These are phyloP conservation scores for Xanthoconium purpureum DNA, from an alignment of 768 basidiomycete species.

Conservation along the genomic window DNA sequence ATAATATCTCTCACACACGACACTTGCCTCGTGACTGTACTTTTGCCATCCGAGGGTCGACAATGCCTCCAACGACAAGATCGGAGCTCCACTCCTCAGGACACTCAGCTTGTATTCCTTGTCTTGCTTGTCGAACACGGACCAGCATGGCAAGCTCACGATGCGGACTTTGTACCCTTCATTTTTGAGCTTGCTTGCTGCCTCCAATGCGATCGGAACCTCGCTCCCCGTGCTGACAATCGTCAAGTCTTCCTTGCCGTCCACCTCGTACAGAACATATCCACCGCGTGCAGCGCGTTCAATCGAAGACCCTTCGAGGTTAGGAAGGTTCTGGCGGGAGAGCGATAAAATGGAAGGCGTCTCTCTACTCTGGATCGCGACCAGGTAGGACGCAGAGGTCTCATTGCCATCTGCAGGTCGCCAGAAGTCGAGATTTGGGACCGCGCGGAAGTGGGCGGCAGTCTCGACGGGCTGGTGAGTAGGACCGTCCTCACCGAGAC, in stretches of 20 bases:
- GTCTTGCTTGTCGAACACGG: conserved; percentile 80
- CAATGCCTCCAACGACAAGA: conserved; percentile 86
- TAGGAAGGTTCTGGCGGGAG: conserved; percentile 89
- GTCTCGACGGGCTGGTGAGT: conserved; percentile 96
- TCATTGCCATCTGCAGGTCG: conserved; percentile 95
- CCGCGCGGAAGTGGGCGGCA: conserved; percentile 79
- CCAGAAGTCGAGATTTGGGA: conserved; percentile 91
- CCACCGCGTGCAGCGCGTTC: conserved; percentile 82
- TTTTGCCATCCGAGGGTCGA: conserved; percentile 82
- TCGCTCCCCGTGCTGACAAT: conserved; percentile 90
- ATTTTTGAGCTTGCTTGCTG: conserved; percentile 71
- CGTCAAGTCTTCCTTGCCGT: conserved; percentile 72
- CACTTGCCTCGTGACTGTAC: conserved; percentile 77
- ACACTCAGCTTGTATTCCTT: conserved; percentile 79
- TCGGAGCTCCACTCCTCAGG: conserved; percentile 83
- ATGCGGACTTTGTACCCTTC: conserved; percentile 80
- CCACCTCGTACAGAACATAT: conserved; percentile 83
- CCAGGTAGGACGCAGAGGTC: conserved; percentile 88
- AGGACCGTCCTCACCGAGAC: conserved; percentile 90
- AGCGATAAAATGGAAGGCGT: conserved; percentile 84
- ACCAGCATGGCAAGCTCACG: conserved; percentile 88
- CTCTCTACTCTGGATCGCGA: conserved; percentile 66
- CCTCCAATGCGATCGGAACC: conserved; percentile 83
- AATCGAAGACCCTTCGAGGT: conserved; percentile 83
- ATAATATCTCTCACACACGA: neutral